Conservation (phyloP, 495 filamentous ascomycete genomes). For the Sordaria brevicollis region DNA sequence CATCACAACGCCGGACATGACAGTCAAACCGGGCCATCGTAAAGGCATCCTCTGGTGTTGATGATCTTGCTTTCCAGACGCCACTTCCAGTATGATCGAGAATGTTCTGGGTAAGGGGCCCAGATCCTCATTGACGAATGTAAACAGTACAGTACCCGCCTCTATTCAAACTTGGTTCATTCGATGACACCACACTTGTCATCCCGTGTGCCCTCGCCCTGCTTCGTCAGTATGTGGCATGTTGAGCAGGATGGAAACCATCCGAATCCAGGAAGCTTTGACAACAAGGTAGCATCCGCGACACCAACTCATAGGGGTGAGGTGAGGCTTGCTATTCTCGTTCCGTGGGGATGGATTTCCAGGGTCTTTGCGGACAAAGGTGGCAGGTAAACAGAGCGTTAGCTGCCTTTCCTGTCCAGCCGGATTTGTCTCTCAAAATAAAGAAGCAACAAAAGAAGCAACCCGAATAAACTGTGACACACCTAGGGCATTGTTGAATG, state of each 20-base stretch:
- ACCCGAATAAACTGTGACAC: background rate
- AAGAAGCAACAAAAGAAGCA: background rate
- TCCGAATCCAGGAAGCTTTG: background rate
- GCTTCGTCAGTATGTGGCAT: background rate
- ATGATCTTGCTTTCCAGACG: background rate
- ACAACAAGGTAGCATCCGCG: background rate
- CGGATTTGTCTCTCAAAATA: background rate
- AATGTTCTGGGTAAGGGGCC: background rate
- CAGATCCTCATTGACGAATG: background rate
- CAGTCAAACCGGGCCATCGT: background rate
- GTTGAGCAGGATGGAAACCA: background rate
- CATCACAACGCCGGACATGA: background rate
- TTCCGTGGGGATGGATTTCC: background rate
- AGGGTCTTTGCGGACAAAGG: background rate
- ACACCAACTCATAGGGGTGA: background rate
- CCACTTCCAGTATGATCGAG: background rate
- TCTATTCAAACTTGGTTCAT: too few relatives aligned
- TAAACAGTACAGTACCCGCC: too few relatives aligned
- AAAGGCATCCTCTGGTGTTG: background rate
- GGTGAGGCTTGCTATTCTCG: background rate
- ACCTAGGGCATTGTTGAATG: background rate
- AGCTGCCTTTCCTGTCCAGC: background rate
- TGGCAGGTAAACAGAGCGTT: background rate
- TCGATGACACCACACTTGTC: background rate
- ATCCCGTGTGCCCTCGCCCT: background rate